Base-by-base conservation (phyloP, 2,329 filamentous ascomycete genomes). In the Calonectria crousiana region DNA sequence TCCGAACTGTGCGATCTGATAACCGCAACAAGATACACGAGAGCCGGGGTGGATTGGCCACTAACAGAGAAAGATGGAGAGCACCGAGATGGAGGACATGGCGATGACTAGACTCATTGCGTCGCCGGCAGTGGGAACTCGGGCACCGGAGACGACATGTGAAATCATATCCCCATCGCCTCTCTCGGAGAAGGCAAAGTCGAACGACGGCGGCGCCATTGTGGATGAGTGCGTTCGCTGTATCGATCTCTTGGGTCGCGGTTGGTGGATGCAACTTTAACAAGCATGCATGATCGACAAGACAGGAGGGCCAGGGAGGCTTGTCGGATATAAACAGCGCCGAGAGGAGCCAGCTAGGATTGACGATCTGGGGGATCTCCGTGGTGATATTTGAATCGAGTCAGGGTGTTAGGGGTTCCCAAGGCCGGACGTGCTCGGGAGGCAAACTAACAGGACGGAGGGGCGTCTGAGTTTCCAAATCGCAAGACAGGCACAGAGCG, bases 31-130 rank as follows among this genome's bases (percentile, higher is more conserved):
- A 26, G 6, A 14, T 23, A 4, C 34, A 20, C 6, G 56, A 18
- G 13, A 23, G 6, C 30, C 10, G 34, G 36, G 28, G 49, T 28
- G 38, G 38, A 18, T 20, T 32, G 26, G 41, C 26, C 16, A 77
- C 85, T 53, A 71, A 86, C 84, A 83, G 49, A 86, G 72, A 66
- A 85, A 86, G 49, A 79, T 73, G 6, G 84, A 82, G 30, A 87
- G 75, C n/a, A 84, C 80, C 5, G 83, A 83, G 38, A 80, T 78
- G 11, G 84, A 83, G 6, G 81, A 73, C 6, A 87, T 78, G 8
- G 82, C 81, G 28, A 85, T 76, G 34, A 84, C 73, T 8, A 86
- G 79, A 65, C 83, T 84, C 77, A 84, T 80, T 13, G 84, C 75
- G 70, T 83, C 81, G 23, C 84, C 85, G 4, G 72, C 79, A 51